Conservation (phyloP, 78 protist species). For the Acrasis kona region DNA sequence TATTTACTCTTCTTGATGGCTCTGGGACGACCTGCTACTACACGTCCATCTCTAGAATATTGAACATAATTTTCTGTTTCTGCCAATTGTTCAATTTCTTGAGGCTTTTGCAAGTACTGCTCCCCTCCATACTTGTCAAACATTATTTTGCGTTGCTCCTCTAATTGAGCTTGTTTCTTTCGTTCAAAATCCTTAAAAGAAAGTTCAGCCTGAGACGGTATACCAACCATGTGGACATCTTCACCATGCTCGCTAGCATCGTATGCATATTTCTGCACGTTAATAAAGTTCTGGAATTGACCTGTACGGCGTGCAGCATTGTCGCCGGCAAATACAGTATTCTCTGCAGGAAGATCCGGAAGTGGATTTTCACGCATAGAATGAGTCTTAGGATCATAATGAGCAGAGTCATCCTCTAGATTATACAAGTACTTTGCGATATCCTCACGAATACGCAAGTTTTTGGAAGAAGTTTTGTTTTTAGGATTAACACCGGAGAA, state of each 20-base stretch:
- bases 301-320: constrained; percentile 72
- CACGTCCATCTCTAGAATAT: constrained; percentile 62
- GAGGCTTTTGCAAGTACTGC: constrained; percentile 44
- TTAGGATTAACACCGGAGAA: no score
- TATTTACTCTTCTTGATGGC: constrained; percentile 41
- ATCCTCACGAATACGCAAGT: constrained; percentile 79
- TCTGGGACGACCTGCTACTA: constrained; percentile 55
- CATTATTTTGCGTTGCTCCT: constrained; percentile 26
- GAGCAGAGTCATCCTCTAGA: constrained; percentile 83
- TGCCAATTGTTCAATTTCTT: constrained; percentile 48
- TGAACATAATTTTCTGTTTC: constrained; percentile 87
- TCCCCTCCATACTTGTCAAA: constrained; percentile 82
- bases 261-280: constrained; percentile 65
- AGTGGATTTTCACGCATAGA: constrained; percentile 80
- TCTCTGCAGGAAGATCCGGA: not conserved
- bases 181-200: constrained; percentile 25
- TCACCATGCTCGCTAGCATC: constrained; percentile 63
- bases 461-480: not conserved
- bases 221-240: constrained; percentile 73
- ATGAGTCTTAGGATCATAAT: constrained; percentile 97
- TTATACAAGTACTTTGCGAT: constrained; percentile 93
- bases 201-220: constrained; percentile 83
- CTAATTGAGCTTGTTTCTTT: constrained; percentile 32
- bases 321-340: constrained; percentile 62
- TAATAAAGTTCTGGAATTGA: constrained; percentile 52